Conservation (phyloP, 176 grass and related monocot species). For the Eleusine coracana region DNA sequence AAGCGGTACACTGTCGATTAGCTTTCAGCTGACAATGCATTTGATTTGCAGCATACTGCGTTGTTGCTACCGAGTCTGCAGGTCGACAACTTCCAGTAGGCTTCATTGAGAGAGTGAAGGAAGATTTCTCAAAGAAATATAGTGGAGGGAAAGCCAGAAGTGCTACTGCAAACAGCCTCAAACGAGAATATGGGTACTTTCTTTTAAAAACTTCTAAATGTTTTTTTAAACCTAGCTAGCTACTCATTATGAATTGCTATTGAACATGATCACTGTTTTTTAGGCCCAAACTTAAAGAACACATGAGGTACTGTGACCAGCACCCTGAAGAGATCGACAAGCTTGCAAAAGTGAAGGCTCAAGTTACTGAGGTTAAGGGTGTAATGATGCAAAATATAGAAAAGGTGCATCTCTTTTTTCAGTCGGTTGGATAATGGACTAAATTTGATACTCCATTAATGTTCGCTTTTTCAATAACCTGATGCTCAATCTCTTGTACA, state of each 20-base stretch:
- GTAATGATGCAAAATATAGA: slow-evolving; percentile 98
- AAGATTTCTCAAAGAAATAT: slow-evolving; percentile 84
- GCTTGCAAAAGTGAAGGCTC: slow-evolving; percentile 88
- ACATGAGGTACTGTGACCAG: slow-evolving; percentile 81
- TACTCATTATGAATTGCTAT: neutral
- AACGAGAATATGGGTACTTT: slow-evolving; percentile 78
- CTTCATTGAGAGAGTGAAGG: slow-evolving; percentile 84
- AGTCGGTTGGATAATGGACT: neutral
- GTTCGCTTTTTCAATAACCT: neutral
- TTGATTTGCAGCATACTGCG: slow-evolving; percentile 72
- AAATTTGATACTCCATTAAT: neutral
- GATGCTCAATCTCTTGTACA: neutral
- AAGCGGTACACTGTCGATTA: neutral
- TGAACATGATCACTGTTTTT: neutral
- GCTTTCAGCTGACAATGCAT: slow-evolving; percentile 10
- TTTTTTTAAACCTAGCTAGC: neutral
- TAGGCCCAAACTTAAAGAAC: slow-evolving; percentile 86
- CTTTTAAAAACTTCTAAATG: neutral
- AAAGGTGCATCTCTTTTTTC: slow-evolving; percentile 52
- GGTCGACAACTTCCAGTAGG: slow-evolving; percentile 72
- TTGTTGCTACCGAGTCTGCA: slow-evolving; percentile 74
- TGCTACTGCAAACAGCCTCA: slow-evolving; percentile 73
- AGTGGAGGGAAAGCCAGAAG: slow-evolving; percentile 74
- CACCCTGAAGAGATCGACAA: slow-evolving; percentile 88
- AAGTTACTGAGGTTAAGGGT: slow-evolving; percentile 90